Base-by-base conservation (phyloP, 495 filamentous ascomycete species). In the Aspergillus olivimuriae region DNA sequence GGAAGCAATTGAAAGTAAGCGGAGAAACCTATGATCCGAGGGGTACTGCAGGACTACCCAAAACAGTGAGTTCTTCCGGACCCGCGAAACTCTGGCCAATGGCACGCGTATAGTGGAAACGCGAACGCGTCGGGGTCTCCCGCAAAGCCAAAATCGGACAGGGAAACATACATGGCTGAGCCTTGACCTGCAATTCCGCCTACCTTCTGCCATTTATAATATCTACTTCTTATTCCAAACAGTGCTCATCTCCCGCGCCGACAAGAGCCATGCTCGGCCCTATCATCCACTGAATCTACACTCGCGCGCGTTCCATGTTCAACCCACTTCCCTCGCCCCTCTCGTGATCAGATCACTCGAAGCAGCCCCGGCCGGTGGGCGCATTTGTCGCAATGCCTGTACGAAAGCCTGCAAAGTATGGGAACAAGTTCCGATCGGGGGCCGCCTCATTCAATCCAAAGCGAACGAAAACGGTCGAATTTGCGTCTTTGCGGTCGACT, bases 381-480 rank as follows among this genome's bases (percentile, higher is more conserved):
- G 43, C 44, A 52, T 51, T n/a, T 57, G 55, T 54, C 60, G 57
- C 61, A 52, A 82, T 82, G 78, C 74, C 77, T 63, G 66, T 72
- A 44, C 68, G 74, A 50, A 76, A 76, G 50, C 68, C 73, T 36
- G 72, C 68, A 58, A 73, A 74, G 51, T 74, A 67, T 64, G 74
- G 74, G 42, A 73, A 67, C 58, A 76, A 75, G 47, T 77, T 69
- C 49, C 67, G 74, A 31, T 72, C 73, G 14, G 51, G 56, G 36
- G 60, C 65, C 30, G 61, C 75, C 31, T 75, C 72, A 6, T 75
- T 74, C 44, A 71, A 73, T 22, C 65, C 73, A 15, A 74, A 69
- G 44, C 74, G 74, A 72, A 62, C 78, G 45, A 86, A 79, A 48
- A 94, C 88, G 2, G 83, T 95, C 51, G 81, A 90, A 32, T 82